Conservation (phyloP, 1,139 yeast species). For the Hyphopichia fennica region DNA sequence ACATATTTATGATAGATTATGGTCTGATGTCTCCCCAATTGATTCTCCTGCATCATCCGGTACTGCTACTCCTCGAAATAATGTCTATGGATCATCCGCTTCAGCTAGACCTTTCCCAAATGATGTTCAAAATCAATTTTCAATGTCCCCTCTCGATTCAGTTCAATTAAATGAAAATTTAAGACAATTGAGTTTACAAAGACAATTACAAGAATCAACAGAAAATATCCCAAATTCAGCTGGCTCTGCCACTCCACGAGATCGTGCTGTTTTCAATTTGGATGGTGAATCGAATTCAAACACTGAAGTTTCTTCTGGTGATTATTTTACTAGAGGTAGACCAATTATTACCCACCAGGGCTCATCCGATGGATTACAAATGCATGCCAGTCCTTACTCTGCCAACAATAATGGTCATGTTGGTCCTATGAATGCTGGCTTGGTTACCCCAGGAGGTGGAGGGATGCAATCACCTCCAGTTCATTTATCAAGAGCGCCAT, state of each 20-base stretch:
- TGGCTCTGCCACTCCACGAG: conserved; percentile 9
- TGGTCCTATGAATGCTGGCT: background rate
- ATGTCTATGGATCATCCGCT: background rate
- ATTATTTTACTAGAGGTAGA: conserved; percentile 19
- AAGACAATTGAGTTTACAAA: conserved; percentile 51
- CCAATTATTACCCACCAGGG: conserved; percentile 7
- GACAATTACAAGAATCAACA: conserved; percentile 36
- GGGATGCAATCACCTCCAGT: conserved; percentile 50
- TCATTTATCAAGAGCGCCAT: conserved; percentile 61
- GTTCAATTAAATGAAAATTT: conserved; percentile 53
- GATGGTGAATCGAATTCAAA: conserved; percentile 28
- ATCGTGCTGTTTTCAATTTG: conserved; percentile 45
- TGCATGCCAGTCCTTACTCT: background rate
- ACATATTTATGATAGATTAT: conserved; percentile 82
- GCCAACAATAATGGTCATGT: no score
- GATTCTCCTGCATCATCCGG: conserved; percentile 61
- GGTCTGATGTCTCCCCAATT: conserved; percentile 65
- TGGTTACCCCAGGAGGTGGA: conserved; percentile 14
- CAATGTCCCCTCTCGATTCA: conserved; percentile 45
- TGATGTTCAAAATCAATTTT: conserved; percentile 34
- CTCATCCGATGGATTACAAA: conserved; percentile 5
- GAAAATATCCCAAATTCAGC: conserved; percentile 4
- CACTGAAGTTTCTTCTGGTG: conserved; percentile 14
- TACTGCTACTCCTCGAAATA: conserved; percentile 44
- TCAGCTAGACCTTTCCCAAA: background rate